A percentile compares a stretch with the other conserved stretches of the same genome.
Conservation (phyloP, 2,329 filamentous ascomycete genomes). For the Neonectria neomacrospora region DNA sequence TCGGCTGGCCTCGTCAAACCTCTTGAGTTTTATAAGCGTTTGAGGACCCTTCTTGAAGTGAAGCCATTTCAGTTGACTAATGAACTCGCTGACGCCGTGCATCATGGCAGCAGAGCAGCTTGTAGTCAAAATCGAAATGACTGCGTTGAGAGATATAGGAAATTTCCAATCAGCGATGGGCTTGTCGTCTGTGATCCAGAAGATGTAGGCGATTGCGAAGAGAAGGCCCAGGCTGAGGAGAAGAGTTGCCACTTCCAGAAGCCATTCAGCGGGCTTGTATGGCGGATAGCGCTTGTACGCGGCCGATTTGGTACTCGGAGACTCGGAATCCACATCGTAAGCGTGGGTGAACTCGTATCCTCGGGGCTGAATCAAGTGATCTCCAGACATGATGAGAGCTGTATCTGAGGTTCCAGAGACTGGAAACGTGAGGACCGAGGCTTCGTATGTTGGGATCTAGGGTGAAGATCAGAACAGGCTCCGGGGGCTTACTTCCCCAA, state of each 20-base stretch:
- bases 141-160: constrained; percentile 21
- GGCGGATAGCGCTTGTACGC: constrained; percentile 8
- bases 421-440: background rate
- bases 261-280: constrained; percentile 5
- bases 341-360: background rate
- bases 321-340: constrained; percentile 10
- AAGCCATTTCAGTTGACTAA: constrained; percentile 31
- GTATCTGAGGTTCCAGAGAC: background rate
- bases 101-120: constrained; percentile 18
- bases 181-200: constrained; percentile 13
- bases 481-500: background rate
- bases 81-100: constrained; percentile 27
- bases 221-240: constrained; percentile 1
- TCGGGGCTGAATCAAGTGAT: no score
- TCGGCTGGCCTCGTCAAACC: constrained; percentile 28
- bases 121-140: constrained; percentile 22
- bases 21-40: constrained; percentile 11
- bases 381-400: background rate
- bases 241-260: background rate
- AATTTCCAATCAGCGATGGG: constrained; percentile 20
- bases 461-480: background rate
- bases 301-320: background rate
- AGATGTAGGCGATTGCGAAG: background rate
- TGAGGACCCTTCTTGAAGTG: constrained; percentile 15
- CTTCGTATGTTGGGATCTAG: background rate